phyloP scores from a whole-genome alignment of 768 basidiomycete genomes.

The Mycena venus region DNA sequence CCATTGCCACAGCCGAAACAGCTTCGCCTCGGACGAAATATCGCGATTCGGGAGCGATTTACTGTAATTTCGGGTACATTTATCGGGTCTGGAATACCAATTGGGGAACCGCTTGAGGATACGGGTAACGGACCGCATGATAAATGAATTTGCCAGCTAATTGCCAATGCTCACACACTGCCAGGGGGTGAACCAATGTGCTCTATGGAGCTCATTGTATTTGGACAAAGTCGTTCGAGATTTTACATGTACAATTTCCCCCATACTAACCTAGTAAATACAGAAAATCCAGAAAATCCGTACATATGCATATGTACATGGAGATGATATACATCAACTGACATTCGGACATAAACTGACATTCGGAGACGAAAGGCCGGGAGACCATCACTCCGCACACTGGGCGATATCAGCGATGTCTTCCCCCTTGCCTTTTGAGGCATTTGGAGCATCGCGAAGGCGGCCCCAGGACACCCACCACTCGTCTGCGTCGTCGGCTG shows the following conservation, averaged over 20 bases:
- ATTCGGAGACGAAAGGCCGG: no score
- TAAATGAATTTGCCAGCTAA: no score
- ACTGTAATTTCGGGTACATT: no score
- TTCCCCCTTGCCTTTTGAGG: neutral
- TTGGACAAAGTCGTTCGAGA: neutral
- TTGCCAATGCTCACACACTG: no score
- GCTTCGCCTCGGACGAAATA: no score
- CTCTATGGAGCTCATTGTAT: neutral
- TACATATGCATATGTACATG: neutral
- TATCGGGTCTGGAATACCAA: neutral
- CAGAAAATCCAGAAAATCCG: no score
- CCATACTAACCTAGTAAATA: no score
- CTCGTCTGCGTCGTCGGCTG: slow-evolving; percentile 29
- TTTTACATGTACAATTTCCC: neutral
- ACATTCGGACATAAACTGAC: no score
- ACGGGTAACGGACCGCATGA: neutral
- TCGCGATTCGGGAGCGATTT: no score
- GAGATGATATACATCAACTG: neutral
- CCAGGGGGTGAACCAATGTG: no score
- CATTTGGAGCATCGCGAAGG: slow-evolving; percentile 13
- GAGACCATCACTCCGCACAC: neutral
- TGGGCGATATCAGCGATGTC: neutral
- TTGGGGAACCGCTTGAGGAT: neutral
- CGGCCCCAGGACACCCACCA: slow-evolving; percentile 31
- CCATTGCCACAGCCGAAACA: no score